These are phyloP conservation scores for Penstemon barbatus DNA, from an alignment of 257 asterid species.

Conservation along the genomic window DNA sequence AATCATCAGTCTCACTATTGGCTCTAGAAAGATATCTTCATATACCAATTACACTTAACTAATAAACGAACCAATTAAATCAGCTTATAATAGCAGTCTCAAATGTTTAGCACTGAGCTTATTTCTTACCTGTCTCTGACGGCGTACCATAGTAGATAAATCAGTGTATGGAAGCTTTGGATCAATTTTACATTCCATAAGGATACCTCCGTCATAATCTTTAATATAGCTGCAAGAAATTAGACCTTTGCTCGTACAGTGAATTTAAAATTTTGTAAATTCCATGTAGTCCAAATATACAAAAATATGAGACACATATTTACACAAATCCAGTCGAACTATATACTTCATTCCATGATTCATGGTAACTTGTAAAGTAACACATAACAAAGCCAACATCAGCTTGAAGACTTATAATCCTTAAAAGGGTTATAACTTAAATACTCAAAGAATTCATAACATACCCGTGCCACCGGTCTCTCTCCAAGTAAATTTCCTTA, in stretches of 20 bases:
- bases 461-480: slow-evolving; percentile 97
- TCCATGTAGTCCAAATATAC: not conserved
- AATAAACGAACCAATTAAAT: not conserved
- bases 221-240: slow-evolving; percentile 67
- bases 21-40: slow-evolving; percentile 10
- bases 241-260: slow-evolving; percentile 11
- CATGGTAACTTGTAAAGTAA: not conserved
- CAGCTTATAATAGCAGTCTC: slow-evolving; percentile 20
- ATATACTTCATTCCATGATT: slow-evolving; percentile 11
- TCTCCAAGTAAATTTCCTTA: slow-evolving; percentile 91
- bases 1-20: slow-evolving; percentile 13
- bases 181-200: slow-evolving; percentile 97
- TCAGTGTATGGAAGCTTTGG: slow-evolving; percentile 97
- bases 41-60: slow-evolving; percentile 2
- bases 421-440: slow-evolving; percentile 21
- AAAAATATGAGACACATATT: too few species aligned
- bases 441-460: slow-evolving; percentile 29
- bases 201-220: slow-evolving; percentile 97
- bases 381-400: slow-evolving; percentile 11
- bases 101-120: slow-evolving; percentile 12
- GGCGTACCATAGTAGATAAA: slow-evolving; percentile 95
- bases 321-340: not conserved
- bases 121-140: slow-evolving; percentile 78
- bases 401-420: slow-evolving; percentile 12
- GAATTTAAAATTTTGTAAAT: not conserved